phyloP scores from a whole-genome alignment of 148 eudicot genomes.

The Mesembryanthemum crystallinum region DNA sequence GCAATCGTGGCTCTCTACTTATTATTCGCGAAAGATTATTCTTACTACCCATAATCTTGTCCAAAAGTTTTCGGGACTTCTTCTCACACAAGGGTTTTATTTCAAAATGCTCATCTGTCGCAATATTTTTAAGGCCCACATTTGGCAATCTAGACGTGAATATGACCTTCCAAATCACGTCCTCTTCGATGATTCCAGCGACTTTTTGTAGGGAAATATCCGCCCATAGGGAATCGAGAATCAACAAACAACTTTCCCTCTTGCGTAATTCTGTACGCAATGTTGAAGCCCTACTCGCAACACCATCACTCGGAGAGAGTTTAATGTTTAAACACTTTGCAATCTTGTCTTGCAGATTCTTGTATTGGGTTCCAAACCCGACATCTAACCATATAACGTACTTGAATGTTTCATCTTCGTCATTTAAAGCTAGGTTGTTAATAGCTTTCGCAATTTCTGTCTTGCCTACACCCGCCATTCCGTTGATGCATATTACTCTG shows the following conservation, averaged over 20 bases:
- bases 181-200: background rate
- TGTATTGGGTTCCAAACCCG: background rate
- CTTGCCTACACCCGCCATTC: conserved; percentile 16
- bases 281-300: background rate
- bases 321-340: background rate
- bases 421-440: conserved; percentile 2
- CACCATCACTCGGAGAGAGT: background rate
- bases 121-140: background rate
- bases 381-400: conserved; percentile 9
- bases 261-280: background rate
- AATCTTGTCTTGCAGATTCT: conserved; percentile 6
- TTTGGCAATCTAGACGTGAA: conserved; percentile 1
- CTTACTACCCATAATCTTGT: background rate
- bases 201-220: background rate
- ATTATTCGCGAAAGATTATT: background rate
- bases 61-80: background rate
- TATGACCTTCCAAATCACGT: conserved; percentile 3
- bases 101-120: background rate
- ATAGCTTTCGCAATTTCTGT: conserved; percentile 10
- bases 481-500: conserved; percentile 5
- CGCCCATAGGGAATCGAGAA: conserved; percentile 13
- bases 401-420: background rate
- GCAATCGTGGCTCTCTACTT: background rate
- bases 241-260: conserved; percentile 5
- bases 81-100: background rate